These are phyloP conservation scores for Purshia tridentata DNA, from an alignment of 306 rosid species.

Conservation along the genomic window DNA sequence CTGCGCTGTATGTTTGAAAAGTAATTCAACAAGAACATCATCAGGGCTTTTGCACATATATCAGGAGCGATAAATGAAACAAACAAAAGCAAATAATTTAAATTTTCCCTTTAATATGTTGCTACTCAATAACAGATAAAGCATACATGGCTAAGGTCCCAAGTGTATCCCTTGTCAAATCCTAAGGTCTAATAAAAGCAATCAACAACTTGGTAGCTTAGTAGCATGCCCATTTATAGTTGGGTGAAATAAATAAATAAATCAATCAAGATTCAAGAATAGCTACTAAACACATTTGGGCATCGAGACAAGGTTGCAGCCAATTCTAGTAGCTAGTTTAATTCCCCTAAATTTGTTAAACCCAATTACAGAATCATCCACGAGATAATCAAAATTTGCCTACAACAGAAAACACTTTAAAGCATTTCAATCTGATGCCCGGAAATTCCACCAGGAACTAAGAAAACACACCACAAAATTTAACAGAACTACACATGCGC, in stretches of 20 bases:
- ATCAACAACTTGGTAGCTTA: neutral
- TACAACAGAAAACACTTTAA: neutral
- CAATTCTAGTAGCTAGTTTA: neutral
- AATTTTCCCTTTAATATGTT: neutral
- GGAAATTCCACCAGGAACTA: neutral
- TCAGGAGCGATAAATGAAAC: neutral
- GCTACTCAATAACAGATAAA: neutral
- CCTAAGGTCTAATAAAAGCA: neutral
- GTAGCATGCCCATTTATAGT: neutral
- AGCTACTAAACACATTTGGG: neutral
- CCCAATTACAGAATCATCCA: constrained; percentile 4
- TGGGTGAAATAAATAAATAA: neutral
- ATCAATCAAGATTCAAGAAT: neutral
- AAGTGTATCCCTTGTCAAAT: neutral
- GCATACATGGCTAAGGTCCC: neutral
- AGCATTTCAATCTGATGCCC: neutral
- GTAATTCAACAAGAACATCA: neutral
- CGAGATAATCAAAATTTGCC: neutral
- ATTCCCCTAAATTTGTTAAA: neutral
- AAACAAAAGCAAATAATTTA: neutral
- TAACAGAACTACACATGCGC: neutral
- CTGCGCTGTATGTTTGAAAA: neutral
- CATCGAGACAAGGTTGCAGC: neutral
- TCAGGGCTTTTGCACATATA: neutral
- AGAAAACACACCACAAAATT: neutral